Base-by-base conservation (phyloP, 257 asterid species). In the Avicennia marina region DNA sequence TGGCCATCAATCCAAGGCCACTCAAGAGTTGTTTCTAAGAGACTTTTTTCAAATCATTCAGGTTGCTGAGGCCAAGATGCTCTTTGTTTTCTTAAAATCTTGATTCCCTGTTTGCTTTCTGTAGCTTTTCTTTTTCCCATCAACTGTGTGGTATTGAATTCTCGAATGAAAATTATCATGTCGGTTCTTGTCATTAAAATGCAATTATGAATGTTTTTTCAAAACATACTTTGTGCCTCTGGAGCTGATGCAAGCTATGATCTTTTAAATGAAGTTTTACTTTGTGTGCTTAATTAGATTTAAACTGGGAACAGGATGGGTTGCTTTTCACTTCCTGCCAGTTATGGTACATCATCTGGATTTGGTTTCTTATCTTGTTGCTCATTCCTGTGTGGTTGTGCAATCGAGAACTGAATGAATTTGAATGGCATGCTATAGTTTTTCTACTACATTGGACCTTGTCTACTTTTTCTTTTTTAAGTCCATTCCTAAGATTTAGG, bases 1-100 rank as follows among this genome's bases (percentile, higher is more conserved):
- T 56, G 81, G 96, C 74, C 97, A 93, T 80, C 99, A 93, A 72
- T 78, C 91, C 49, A 84, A 75, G 75, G 65, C 75, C 26, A 84
- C 84, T 26, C 99, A 93, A 70, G 97, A 93, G 82, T 69, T 86
- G 68, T 93, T 93, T 72, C 78, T 93, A 56, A 78, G 77, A 73
- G 96, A 89, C 36, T 86, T 89, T 64, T 82, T 93, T 63, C 87
- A 77, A 75, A 78, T 82, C 60, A 76, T 93, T 76, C 82, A 93
- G 97, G 99, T 93, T 49, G 56, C 60, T 53, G 58, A 53, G 63
- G 39, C 57, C 21, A 39, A 33, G 50, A 58, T 78, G 26, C 65
- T 49, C 58, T 58, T 22, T 26, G 56, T 22, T 34, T 46, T 59
- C 47, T 34, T 47, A 40, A 45, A 27, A 27, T 60, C 45, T 33